Percentiles rank a stretch among this genome's conserved stretches.
Evolutionary conservation across 139 green algal genomes (phyloP).

Genomic region (Penium margaritaceum): DNA sequence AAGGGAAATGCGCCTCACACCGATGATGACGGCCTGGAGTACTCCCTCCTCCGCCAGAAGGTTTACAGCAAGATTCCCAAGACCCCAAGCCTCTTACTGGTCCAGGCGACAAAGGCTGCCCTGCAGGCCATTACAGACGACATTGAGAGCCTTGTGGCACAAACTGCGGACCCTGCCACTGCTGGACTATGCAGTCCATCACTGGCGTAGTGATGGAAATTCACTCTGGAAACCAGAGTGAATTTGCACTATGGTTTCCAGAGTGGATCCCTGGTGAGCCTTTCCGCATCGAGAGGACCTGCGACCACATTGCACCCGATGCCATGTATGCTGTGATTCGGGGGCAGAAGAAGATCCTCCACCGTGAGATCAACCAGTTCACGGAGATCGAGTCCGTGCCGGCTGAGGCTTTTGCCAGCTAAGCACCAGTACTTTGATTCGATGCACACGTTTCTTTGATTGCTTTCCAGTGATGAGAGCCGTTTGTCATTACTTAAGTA

Average conservation of each 20-base stretch:
- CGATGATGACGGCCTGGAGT: conserved; percentile 75
- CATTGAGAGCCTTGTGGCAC: conserved; percentile 74
- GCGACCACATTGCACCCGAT: conserved; percentile 17
- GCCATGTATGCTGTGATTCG: conserved; percentile 13
- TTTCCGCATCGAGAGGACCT: conserved; percentile 13
- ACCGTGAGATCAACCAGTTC: too few species aligned
- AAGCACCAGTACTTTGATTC: too few species aligned
- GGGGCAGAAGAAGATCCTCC: not conserved
- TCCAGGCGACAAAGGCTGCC: not conserved
- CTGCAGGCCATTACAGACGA: conserved; percentile 69
- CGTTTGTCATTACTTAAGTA: too few species aligned
- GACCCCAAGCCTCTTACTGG: not conserved
- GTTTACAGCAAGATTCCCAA: conserved; percentile 36
- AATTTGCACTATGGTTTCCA: too few species aligned
- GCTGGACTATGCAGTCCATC: conserved; percentile 76
- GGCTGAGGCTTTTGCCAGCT: too few species aligned
- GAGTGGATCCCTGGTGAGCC: conserved; percentile 23
- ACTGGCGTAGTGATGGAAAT: conserved; percentile 83
- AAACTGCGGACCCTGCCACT: conserved; percentile 65
- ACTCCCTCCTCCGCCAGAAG: conserved; percentile 77
- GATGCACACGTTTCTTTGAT: too few species aligned
- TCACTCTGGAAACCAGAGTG: conserved; percentile 61
- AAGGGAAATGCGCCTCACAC: conserved; percentile 51
- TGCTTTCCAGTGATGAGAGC: too few species aligned
- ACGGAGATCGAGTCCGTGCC: too few species aligned